phyloP scores from a whole-genome alignment of 2,329 filamentous ascomycete species.

The Aureobasidium zeae region DNA sequence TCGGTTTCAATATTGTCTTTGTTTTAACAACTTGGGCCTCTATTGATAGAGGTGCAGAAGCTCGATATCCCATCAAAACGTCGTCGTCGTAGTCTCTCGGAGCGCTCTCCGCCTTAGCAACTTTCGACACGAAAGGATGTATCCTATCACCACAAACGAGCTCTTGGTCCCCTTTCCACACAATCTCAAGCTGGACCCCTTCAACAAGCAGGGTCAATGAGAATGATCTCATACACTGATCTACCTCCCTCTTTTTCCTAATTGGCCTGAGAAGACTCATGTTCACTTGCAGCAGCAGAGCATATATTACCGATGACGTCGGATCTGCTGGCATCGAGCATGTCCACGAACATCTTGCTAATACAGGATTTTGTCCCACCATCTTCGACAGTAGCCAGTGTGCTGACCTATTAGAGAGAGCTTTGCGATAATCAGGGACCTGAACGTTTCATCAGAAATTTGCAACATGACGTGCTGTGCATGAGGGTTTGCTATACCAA shows the following conservation, averaged over 20 bases:
- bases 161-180: too few relatives aligned
- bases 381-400: neutral
- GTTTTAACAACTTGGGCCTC: too few relatives aligned
- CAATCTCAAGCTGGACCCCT: too few relatives aligned
- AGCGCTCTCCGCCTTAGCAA: too few relatives aligned
- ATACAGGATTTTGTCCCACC: conserved; percentile 6
- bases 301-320: conserved; percentile 2
- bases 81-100: too few relatives aligned
- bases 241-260: neutral
- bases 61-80: too few relatives aligned
- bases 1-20: too few relatives aligned
- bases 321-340: conserved; percentile 2
- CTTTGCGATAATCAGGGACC: neutral
- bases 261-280: neutral
- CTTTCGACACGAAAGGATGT: too few relatives aligned
- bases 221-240: too few relatives aligned
- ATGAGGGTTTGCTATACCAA: neutral
- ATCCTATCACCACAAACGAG: too few relatives aligned
- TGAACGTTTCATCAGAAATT: neutral
- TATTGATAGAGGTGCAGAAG: too few relatives aligned
- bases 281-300: neutral
- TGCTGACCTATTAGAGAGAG: conserved; percentile 1
- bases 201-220: too few relatives aligned
- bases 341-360: neutral
- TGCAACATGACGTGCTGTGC: conserved; percentile 9